These are phyloP conservation scores for Gymnopilus junonius DNA, from an alignment of 768 basidiomycete species.

Conservation along the genomic window DNA sequence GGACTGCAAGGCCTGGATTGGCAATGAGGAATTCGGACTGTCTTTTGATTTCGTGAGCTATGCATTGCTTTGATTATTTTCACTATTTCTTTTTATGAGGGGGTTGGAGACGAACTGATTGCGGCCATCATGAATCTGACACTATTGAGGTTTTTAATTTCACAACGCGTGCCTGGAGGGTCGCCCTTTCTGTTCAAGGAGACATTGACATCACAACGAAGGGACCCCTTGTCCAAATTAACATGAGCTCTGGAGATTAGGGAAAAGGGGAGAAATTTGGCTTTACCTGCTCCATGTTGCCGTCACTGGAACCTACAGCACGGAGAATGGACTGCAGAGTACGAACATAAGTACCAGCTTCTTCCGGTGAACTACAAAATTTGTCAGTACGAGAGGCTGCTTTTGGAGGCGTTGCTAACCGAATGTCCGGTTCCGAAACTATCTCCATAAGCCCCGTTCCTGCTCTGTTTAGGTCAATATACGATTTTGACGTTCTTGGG, in stretches of 20 bases:
- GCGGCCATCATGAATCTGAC: constrained; percentile 83
- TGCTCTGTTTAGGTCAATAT: constrained; percentile 89
- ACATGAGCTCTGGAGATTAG: neutral
- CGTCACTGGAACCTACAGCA: constrained; percentile 86
- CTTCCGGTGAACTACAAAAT: constrained; percentile 69
- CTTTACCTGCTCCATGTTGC: constrained; percentile 93
- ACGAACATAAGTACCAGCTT: constrained; percentile 87
- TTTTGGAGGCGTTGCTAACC: constrained; percentile 40
- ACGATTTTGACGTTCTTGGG: constrained; percentile 50
- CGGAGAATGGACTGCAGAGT: constrained; percentile 82
- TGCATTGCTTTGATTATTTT: neutral
- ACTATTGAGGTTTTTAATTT: constrained; percentile 97
- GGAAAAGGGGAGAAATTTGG: neutral
- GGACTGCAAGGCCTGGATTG: constrained; percentile 44
- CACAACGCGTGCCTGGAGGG: constrained; percentile 81
- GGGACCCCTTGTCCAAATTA: constrained; percentile 70
- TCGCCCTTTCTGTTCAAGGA: constrained; percentile 77
- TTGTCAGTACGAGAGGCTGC: constrained; percentile 25
- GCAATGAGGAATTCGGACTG: constrained; percentile 64
- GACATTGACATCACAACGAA: constrained; percentile 95
- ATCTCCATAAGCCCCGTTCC: constrained; percentile 94
- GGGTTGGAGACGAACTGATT: constrained; percentile 60
- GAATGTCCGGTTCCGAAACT: constrained; percentile 91
- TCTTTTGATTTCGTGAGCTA: constrained; percentile 82
- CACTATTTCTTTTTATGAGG: neutral